Evolutionary conservation across 2,329 filamentous ascomycete genomes (phyloP), one percentile per base, ranked within the genome.

Genomic region (Passalora sequoiae): DNA sequence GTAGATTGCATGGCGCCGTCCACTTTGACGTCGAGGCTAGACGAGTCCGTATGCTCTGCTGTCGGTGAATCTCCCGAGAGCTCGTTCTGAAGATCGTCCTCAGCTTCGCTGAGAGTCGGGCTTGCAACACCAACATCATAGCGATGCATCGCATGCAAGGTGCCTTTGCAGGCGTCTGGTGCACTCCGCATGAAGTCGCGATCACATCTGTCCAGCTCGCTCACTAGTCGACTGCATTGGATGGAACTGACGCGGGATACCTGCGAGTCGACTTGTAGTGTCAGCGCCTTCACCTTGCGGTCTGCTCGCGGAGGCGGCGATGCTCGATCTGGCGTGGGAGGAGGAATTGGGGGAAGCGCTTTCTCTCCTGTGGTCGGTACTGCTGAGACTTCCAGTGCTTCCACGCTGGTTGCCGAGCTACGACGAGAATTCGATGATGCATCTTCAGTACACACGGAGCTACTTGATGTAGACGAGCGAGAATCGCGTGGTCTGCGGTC

Each of bases 101-200:
- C 69, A 7, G 69, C 69, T 54, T 74, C 66, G 46, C 69, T 73
- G 36, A 72, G 57, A 1, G 70, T 71, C n/a, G 70, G 70, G 43
- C 67, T 73, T 13, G 40, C 28, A 12, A 32, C 27, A 33, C 35
- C 12, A 19, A 25, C 19, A 10, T 19, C 29, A 10, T 27, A 19
- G 20, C 27, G 16, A 21, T 29, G 25, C n/a, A 31, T 27, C 31
- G 13, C 24, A 20, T 19, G 22, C 16, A 31, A 19, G 13, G 7
- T 40, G 12, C 27, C 25, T 6, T 19, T 22, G 36, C 13, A 40
- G 2, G 27, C 17, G 17, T 44, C 35, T 29, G 43, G 47, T 16
- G 47, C 38, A n/a, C 47, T 47, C 15, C 43, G 50, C 32, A 48
- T 52, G 39, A 59, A 57, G 6, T 51, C 45, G 16, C 47, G 40